A percentile compares a stretch with the other conserved stretches of the same genome.
These are phyloP conservation scores for Ottelia alismoides DNA, from an alignment of 106 monocot genomes.

Conservation along the genomic window DNA sequence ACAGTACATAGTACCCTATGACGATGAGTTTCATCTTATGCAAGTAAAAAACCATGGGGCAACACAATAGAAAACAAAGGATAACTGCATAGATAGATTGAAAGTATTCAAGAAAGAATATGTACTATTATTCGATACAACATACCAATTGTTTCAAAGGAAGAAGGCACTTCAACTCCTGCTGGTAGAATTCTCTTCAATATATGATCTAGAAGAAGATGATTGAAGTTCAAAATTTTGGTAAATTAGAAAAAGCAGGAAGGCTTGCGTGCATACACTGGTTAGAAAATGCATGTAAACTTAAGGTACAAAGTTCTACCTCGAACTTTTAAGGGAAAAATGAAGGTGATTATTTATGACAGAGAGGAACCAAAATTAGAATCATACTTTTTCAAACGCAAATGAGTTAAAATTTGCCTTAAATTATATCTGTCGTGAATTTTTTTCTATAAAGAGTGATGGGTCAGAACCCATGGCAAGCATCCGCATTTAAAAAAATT, in stretches of 20 bases:
- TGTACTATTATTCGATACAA: not conserved
- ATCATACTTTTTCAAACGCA: no score
- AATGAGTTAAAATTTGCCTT: no score
- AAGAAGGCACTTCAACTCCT: constrained; percentile 85
- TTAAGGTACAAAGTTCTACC: no score
- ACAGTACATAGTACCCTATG: no score
- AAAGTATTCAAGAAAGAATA: not conserved
- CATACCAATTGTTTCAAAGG: constrained; percentile 94
- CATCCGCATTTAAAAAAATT: no score
- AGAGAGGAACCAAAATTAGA: not conserved
- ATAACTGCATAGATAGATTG: not conserved
- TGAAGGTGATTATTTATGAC: not conserved
- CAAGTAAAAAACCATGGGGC: no score
- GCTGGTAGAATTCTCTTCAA: constrained; percentile 81
- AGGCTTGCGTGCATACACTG: not conserved
- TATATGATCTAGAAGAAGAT: constrained; percentile 57
- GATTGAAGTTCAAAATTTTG: not conserved
- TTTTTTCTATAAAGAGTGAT: no score
- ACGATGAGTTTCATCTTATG: no score
- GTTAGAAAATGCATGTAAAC: no score
- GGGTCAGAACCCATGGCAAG: no score
- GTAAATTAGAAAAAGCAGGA: not conserved
- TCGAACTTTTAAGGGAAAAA: not conserved
- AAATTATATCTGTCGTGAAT: no score
- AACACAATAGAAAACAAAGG: not conserved